phyloP scores from a whole-genome alignment of 1,139 yeast genomes.

The Saccharomyces uvarum region DNA sequence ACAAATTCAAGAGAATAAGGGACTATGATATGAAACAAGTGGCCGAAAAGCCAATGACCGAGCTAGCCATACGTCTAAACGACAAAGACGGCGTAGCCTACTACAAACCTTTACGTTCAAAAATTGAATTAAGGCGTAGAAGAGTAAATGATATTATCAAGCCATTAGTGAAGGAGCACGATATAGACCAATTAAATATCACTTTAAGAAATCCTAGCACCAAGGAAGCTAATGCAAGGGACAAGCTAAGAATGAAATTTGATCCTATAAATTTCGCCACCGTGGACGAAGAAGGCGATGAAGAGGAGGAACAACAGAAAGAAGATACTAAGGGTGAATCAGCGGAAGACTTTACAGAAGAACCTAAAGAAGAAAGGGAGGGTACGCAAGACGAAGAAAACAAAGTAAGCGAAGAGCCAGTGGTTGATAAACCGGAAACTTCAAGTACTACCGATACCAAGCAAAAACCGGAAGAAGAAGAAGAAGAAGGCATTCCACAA shows the following conservation, averaged over 20 bases:
- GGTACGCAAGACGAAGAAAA: slow-evolving; percentile 1
- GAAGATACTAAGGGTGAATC: background rate
- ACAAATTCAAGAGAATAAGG: slow-evolving; percentile 55
- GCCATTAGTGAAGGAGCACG: slow-evolving; percentile 36
- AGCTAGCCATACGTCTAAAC: slow-evolving; percentile 48
- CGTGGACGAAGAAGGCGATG: slow-evolving; percentile 33
- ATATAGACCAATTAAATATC: slow-evolving; percentile 35
- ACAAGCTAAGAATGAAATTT: slow-evolving; percentile 30
- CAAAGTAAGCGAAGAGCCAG: background rate
- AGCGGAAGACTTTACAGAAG: slow-evolving; percentile 4
- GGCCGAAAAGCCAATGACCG: slow-evolving; percentile 41
- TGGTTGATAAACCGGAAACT: background rate
- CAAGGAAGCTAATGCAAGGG: slow-evolving; percentile 29
- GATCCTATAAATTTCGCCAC: slow-evolving; percentile 34
- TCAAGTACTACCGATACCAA: background rate
- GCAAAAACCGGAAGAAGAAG: background rate
- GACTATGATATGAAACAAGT: slow-evolving; percentile 74
- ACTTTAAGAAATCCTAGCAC: slow-evolving; percentile 31
- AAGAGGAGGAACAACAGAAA: slow-evolving; percentile 13
- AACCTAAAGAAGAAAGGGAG: background rate
- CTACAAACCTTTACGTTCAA: slow-evolving; percentile 72
- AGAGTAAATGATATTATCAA: slow-evolving; percentile 50
- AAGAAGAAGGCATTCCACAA: background rate
- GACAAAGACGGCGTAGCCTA: slow-evolving; percentile 52
- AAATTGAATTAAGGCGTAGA: slow-evolving; percentile 75